Conservation (phyloP, 2,329 filamentous ascomycete genomes). For the Fusarium sacchari region DNA sequence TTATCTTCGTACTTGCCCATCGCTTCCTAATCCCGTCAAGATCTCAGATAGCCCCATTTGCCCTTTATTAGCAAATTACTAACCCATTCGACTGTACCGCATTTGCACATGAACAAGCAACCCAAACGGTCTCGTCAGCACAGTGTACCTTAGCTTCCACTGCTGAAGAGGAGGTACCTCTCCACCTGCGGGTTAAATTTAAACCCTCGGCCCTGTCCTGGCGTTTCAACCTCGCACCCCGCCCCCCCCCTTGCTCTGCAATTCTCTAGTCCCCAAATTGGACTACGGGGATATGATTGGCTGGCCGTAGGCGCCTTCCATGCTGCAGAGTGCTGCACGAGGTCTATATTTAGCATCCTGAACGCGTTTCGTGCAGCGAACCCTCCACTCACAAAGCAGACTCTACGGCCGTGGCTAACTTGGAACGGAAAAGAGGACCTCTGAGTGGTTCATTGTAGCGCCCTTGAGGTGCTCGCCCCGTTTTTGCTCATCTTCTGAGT, state of each 20-base stretch:
- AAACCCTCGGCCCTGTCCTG: slow-evolving; percentile 33
- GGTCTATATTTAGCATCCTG: slow-evolving; percentile 49
- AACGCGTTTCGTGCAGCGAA: slow-evolving; percentile 42
- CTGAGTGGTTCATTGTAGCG: slow-evolving; percentile 40
- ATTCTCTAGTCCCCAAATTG: slow-evolving; percentile 43
- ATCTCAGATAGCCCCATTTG: slow-evolving; percentile 30
- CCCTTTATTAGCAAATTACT: slow-evolving; percentile 16
- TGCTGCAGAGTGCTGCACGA: slow-evolving; percentile 28
- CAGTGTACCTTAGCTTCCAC: slow-evolving; percentile 23
- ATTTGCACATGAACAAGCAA: slow-evolving; percentile 5
- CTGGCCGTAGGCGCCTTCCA: slow-evolving; percentile 45
- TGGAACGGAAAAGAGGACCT: slow-evolving; percentile 29
- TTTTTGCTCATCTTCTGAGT: slow-evolving; percentile 22
- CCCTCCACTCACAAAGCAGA: slow-evolving; percentile 38
- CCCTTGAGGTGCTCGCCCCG: slow-evolving; percentile 23
- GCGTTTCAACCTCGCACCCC: slow-evolving; percentile 11
- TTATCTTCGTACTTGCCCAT: slow-evolving; percentile 13
- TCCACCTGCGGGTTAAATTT: slow-evolving; percentile 42
- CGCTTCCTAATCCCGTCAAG: slow-evolving; percentile 27
- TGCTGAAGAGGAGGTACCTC: slow-evolving; percentile 26
- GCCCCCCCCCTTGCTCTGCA: slow-evolving; percentile 25
- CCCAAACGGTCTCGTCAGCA: slow-evolving; percentile 21
- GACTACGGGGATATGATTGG: slow-evolving; percentile 43
- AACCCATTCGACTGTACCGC: slow-evolving; percentile 7
- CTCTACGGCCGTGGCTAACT: slow-evolving; percentile 33